Evolutionary conservation across 148 eudicot genomes (phyloP).

Genomic region (Silene conica): DNA sequence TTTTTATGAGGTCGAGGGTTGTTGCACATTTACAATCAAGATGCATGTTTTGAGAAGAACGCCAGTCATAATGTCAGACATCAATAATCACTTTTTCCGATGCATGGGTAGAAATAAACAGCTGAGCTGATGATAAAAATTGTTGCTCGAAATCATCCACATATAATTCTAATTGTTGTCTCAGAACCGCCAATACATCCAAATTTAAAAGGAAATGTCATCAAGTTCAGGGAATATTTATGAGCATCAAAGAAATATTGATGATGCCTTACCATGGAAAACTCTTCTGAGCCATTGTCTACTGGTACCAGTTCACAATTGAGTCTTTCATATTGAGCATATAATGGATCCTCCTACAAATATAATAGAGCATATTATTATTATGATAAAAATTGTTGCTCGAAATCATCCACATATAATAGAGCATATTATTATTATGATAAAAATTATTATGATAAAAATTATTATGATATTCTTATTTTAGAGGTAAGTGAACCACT

Average conservation of each 20-base stretch:
- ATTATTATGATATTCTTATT: not conserved
- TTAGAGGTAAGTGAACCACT: slow-evolving; percentile 3
- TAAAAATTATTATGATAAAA: too few species aligned
- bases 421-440: slow-evolving; percentile 6
- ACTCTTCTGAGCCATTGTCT: slow-evolving; percentile 70
- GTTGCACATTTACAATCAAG: not conserved
- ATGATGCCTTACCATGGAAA: slow-evolving; percentile 49
- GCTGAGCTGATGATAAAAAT: not conserved
- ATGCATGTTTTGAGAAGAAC: not conserved
- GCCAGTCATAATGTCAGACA: not conserved
- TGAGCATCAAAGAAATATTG: slow-evolving; percentile 9
- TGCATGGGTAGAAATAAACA: not conserved
- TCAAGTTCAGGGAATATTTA: not conserved
- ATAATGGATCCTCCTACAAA: slow-evolving; percentile 77
- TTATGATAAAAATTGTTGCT: too few species aligned
- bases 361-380: slow-evolving; percentile 5
- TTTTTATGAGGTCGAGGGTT: not conserved
- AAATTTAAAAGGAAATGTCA: not conserved
- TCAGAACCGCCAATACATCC: not conserved
- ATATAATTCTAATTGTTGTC: too few species aligned
- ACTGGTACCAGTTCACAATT: slow-evolving; percentile 63
- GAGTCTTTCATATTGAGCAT: slow-evolving; percentile 74
- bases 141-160: not conserved
- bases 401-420: slow-evolving; percentile 6
- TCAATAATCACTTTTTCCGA: not conserved